phyloP scores from a whole-genome alignment of 1,284 basidiomycete species.

The Stygiomarasmius scandens region DNA sequence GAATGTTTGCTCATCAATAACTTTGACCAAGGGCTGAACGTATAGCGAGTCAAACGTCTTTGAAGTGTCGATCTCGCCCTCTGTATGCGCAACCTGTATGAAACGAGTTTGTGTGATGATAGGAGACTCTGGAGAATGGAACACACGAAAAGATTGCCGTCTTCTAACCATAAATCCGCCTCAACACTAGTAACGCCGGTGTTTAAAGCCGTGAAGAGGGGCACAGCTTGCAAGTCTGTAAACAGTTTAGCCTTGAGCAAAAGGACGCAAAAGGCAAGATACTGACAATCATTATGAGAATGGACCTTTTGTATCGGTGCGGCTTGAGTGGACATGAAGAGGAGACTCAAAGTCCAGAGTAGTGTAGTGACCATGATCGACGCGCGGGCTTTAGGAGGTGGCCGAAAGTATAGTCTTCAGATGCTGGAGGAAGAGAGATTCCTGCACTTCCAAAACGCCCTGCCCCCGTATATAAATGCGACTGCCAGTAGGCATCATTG shows the following conservation, averaged over 20 bases:
- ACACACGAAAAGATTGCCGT: neutral
- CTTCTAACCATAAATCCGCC: constrained; percentile 1
- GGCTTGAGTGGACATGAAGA: neutral
- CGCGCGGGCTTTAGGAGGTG: too few relatives aligned
- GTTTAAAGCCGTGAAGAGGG: neutral
- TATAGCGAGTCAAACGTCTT: constrained; percentile 1
- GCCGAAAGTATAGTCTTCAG: too few relatives aligned
- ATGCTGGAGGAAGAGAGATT: too few relatives aligned
- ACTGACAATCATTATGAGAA: constrained; percentile 8
- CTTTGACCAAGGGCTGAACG: neutral
- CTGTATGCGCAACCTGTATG: constrained; percentile 2
- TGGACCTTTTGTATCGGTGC: neutral
- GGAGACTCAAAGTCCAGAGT: too few relatives aligned
- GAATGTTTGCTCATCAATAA: neutral
- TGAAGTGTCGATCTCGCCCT: neutral
- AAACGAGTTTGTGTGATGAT: too few relatives aligned
- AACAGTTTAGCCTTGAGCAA: neutral
- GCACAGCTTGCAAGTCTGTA: neutral
- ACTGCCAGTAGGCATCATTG: too few relatives aligned
- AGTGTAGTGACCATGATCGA: too few relatives aligned
- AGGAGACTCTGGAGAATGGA: too few relatives aligned
- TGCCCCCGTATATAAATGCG: too few relatives aligned
- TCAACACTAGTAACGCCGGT: neutral
- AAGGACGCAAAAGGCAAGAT: neutral
- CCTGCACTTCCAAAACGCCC: too few relatives aligned